These are phyloP conservation scores for Vigna nakashimae DNA, from an alignment of 306 rosid species.

Conservation along the genomic window DNA sequence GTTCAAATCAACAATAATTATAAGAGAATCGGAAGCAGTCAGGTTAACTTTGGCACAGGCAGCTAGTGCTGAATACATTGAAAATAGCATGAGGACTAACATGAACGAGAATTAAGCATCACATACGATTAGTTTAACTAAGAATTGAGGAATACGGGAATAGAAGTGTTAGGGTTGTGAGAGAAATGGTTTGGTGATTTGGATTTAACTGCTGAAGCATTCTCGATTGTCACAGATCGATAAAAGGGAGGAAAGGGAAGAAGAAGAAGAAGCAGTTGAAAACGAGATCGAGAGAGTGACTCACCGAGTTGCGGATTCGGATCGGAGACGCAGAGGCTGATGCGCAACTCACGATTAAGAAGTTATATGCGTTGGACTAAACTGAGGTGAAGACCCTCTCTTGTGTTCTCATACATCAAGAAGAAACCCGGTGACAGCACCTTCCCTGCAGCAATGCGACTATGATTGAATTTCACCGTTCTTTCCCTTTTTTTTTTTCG, in stretches of 20 bases:
- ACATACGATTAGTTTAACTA: slow-evolving; percentile 9
- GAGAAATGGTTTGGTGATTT: background rate
- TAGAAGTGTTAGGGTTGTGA: slow-evolving; percentile 34
- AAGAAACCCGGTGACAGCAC: slow-evolving; percentile 16
- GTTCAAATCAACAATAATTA: slow-evolving; percentile 19
- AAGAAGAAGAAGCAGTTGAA: background rate
- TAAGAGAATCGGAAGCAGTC: slow-evolving; percentile 1
- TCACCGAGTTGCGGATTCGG: slow-evolving; percentile 48
- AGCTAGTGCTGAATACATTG: background rate
- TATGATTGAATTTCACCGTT: slow-evolving; percentile 2
- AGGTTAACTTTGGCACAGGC: slow-evolving; percentile 9
- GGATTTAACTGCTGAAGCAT: background rate
- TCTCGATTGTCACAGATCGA: slow-evolving; percentile 26
- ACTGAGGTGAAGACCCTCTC: background rate
- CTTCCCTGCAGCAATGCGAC: background rate
- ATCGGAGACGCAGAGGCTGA: slow-evolving; percentile 44
- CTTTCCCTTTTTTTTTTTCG: background rate
- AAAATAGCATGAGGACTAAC: background rate
- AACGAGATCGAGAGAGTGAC: slow-evolving; percentile 44
- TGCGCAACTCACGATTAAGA: slow-evolving; percentile 1
- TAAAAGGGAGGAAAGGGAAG: background rate
- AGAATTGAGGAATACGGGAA: background rate
- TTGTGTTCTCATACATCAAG: background rate
- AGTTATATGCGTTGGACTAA: background rate
- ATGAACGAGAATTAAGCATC: background rate